These are phyloP conservation scores for Epichloe gansuensis DNA, from an alignment of 2,329 filamentous ascomycete species.

Conservation along the genomic window DNA sequence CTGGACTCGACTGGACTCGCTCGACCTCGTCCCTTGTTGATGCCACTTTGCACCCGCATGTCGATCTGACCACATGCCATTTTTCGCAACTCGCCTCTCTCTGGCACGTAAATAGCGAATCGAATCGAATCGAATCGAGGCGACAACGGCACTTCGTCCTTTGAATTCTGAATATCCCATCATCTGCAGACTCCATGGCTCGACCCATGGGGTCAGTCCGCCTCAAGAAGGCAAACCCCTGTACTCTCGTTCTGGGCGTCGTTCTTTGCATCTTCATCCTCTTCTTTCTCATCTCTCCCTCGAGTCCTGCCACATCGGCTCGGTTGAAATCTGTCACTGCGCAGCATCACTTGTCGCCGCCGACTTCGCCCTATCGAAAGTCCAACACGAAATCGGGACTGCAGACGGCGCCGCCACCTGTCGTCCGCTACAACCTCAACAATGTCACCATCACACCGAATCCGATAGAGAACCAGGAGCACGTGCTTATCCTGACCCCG, in stretches of 20 bases:
- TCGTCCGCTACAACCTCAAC: constrained; percentile 90
- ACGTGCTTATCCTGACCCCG: constrained; percentile 82
- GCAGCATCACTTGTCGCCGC: constrained; percentile 31
- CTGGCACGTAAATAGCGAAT: constrained; percentile 5
- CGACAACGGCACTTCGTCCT: not conserved
- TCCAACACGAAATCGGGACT: constrained; percentile 20
- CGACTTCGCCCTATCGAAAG: constrained; percentile 32
- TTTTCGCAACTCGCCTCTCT: constrained; percentile 2
- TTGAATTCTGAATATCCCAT: not conserved
- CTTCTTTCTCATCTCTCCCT: constrained; percentile 46
- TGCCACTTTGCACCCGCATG: not conserved
- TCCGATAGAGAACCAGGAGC: constrained; percentile 69
- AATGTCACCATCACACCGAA: constrained; percentile 73
- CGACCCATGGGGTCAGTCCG: constrained; percentile 52
- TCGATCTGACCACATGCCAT: constrained; percentile 6
- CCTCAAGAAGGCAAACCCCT: constrained; percentile 68
- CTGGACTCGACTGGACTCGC: not conserved
- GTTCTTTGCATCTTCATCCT: constrained; percentile 63
- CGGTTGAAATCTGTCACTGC: constrained; percentile 35
- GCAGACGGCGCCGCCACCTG: constrained; percentile 54
- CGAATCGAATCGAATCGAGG: not conserved
- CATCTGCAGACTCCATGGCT: constrained; percentile 31
- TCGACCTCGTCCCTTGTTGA: not conserved
- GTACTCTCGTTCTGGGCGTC: constrained; percentile 60
- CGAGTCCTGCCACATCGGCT: constrained; percentile 32